Base-by-base conservation (phyloP, 495 filamentous ascomycete species). In the Aspergillus bridgeri region DNA sequence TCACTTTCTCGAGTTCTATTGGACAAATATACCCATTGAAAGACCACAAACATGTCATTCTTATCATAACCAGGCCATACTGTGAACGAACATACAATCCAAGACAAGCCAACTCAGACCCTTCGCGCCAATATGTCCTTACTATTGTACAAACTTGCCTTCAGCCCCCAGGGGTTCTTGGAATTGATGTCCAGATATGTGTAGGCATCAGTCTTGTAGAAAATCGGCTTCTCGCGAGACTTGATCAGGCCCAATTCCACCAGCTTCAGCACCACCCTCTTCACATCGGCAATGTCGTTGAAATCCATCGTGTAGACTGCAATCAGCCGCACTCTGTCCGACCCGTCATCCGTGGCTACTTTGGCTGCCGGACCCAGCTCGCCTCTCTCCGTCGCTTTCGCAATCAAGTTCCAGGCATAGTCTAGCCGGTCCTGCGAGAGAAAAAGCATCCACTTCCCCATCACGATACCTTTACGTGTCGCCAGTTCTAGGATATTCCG, bases 391-490 rank as follows among this genome's bases (percentile, higher is more conserved):
- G 87, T 86, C 0, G 82, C 89, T 17, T 71, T 75, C 5, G 83
- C 87, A 3, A 96, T 71, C 18, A 70, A 71, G 3, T 62, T 71
- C 91, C 91, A 96, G 13, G 77, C 58, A 4, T 72, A 66, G 65
- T 91, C 82, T 11, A 91, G 81, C n/a, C 80, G 62, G 3, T 75
- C 69, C 6, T 68, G 57, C 3, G 70, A 61, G 2, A 83, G 81
- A 63, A 91, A 92, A n/a, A 96, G 62, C 88, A 96, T 89, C 91
- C 91, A 95, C 69, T 90, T 92, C 43, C 89, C 88, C n/a, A 71
- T 69, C n/a, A 76, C 79, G 18, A 82, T 78, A n/a, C 73, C 74
- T 6, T 70, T 78, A 48, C 80, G 70, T 8, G 73, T 69, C 7
- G 89, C 90, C 7, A 86, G 64, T 3, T 77, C 69, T 5, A 81